phyloP scores from a whole-genome alignment of 2,329 filamentous ascomycete species.

The Monilinia polystroma region DNA sequence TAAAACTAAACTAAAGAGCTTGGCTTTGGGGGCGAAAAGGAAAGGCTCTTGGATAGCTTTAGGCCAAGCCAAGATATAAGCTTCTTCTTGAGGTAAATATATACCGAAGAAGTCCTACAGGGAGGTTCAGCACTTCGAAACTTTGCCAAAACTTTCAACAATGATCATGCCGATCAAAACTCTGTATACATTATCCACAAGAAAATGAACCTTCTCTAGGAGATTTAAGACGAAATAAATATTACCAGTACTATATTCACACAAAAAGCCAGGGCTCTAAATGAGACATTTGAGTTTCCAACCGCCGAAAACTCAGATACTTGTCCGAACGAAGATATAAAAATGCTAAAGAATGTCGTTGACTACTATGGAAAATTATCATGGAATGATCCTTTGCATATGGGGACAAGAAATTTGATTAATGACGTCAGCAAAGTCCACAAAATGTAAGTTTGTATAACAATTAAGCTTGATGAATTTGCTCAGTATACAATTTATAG shows the following conservation, averaged over 20 bases:
- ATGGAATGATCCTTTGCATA: not conserved
- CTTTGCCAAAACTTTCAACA: not conserved
- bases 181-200: not conserved
- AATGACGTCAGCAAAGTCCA: not conserved
- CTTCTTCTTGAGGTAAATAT: not conserved
- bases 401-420: not conserved
- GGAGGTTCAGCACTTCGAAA: not conserved
- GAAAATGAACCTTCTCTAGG: not conserved
- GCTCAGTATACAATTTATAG: not conserved
- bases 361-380: not conserved
- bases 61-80: not conserved
- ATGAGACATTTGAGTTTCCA: not conserved
- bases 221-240: constrained; percentile 4
- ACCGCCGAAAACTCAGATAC: too few relatives aligned
- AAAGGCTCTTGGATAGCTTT: not conserved
- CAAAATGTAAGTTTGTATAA: not conserved
- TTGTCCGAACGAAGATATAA: too few relatives aligned
- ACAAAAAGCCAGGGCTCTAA: not conserved
- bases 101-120: not conserved
- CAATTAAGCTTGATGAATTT: not conserved
- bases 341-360: not conserved
- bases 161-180: not conserved
- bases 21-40: not conserved
- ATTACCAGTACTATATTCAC: not conserved
- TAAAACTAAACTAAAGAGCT: not conserved